A percentile compares a stretch with the other conserved stretches of the same genome.
phyloP scores from a whole-genome alignment of 306 rosid species.

The Cucurbita argyrosperma region DNA sequence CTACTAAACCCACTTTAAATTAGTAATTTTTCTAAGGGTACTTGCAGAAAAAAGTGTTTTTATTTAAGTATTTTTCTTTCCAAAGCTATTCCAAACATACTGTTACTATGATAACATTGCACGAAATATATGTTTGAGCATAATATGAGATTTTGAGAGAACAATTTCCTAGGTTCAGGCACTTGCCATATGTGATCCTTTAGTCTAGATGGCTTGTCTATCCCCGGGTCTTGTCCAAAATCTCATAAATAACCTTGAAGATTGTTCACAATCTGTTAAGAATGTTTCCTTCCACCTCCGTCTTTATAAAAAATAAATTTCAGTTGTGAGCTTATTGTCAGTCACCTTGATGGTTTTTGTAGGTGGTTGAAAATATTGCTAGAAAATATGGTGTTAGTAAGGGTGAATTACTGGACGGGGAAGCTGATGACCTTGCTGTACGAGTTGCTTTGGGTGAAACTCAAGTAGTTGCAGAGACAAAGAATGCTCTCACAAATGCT shows the following conservation, averaged over 20 bases:
- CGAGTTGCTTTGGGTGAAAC: constrained; percentile 80
- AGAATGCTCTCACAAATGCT: constrained; percentile 60
- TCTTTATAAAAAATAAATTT: not conserved
- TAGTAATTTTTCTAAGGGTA: not conserved
- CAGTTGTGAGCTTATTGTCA: not conserved
- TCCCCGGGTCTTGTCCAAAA: not conserved
- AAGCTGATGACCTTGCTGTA: constrained; percentile 81
- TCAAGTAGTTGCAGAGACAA: constrained; percentile 78
- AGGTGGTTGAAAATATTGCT: constrained; percentile 78
- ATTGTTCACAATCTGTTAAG: not conserved
- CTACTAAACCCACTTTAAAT: not conserved
- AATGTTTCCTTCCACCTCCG: not conserved
- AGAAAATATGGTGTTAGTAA: constrained; percentile 71
- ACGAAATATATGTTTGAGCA: not conserved
- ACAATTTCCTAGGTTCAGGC: not conserved
- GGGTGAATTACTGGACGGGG: constrained; percentile 62
- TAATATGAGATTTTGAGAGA: not conserved
- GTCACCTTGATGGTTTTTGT: constrained; percentile 6
- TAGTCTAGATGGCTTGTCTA: not conserved
- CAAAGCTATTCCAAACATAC: not conserved
- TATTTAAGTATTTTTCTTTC: not conserved
- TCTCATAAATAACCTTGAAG: not conserved
- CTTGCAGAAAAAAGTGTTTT: not conserved
- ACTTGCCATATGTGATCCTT: not conserved
- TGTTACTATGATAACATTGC: not conserved